Evolutionary conservation across 2,329 filamentous ascomycete genomes (phyloP).

Genomic region (Sarocladium strictum): DNA sequence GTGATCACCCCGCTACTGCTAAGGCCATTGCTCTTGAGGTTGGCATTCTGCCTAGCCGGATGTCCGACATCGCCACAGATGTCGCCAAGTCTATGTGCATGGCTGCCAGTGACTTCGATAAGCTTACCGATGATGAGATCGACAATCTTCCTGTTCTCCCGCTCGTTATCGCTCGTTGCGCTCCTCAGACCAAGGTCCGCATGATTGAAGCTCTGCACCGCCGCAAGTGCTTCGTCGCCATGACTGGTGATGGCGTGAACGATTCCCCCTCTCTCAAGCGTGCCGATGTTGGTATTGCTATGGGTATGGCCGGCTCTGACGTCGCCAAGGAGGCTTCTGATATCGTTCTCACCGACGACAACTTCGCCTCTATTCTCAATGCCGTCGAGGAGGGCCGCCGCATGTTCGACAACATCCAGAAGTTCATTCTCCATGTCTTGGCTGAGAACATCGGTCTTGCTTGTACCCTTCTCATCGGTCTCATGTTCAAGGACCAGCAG

Average conservation of each 20-base stretch:
- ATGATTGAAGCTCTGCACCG: slow-evolving; percentile 71
- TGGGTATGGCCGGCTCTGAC: slow-evolving; percentile 57
- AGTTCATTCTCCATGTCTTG: slow-evolving; percentile 65
- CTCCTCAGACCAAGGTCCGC: slow-evolving; percentile 64
- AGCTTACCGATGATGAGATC: slow-evolving; percentile 56
- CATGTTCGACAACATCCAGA: slow-evolving; percentile 72
- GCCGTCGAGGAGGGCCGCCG: slow-evolving; percentile 66
- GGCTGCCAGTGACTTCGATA: slow-evolving; percentile 59
- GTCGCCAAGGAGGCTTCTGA: slow-evolving; percentile 61
- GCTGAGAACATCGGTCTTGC: slow-evolving; percentile 69
- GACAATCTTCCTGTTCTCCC: slow-evolving; percentile 59
- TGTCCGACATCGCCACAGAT: slow-evolving; percentile 43
- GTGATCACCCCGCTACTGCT: slow-evolving; percentile 59
- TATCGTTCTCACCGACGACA: slow-evolving; percentile 66
- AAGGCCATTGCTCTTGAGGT: slow-evolving; percentile 57
- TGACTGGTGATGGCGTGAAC: slow-evolving; percentile 73
- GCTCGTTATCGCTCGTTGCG: slow-evolving; percentile 63
- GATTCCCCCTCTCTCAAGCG: slow-evolving; percentile 65
- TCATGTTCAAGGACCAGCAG: slow-evolving; percentile 62
- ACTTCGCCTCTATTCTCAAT: slow-evolving; percentile 66
- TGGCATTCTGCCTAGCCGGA: slow-evolving; percentile 48
- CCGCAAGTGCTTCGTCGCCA: slow-evolving; percentile 58
- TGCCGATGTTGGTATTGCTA: slow-evolving; percentile 67
- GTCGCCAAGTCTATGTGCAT: slow-evolving; percentile 55
- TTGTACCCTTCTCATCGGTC: slow-evolving; percentile 61